Conservation (phyloP, 1,139 yeast species). For the Diutina mesorugosa region DNA sequence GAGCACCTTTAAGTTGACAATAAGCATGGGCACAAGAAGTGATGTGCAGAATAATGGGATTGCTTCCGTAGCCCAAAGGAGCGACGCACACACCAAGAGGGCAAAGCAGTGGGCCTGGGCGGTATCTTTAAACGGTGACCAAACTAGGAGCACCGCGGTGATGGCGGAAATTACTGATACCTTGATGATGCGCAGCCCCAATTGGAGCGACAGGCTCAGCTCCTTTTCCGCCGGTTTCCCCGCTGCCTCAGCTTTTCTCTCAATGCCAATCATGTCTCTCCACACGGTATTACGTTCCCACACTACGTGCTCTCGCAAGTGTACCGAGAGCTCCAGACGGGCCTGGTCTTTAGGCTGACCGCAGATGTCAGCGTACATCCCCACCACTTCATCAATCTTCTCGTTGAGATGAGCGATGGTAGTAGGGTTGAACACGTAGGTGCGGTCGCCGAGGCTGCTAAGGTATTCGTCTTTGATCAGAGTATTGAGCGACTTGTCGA, state of each 20-base stretch:
- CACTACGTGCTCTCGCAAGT: slow-evolving; percentile 57
- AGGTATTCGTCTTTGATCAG: slow-evolving; percentile 26
- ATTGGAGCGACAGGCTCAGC: neutral
- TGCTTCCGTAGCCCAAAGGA: slow-evolving; percentile 65
- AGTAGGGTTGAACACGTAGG: slow-evolving; percentile 21
- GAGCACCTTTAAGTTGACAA: slow-evolving; percentile 39
- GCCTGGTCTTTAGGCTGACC: slow-evolving; percentile 29
- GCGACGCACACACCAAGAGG: slow-evolving; percentile 52
- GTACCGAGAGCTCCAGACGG: slow-evolving; percentile 40
- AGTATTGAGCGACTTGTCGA: slow-evolving; percentile 47
- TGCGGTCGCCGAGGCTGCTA: slow-evolving; percentile 15
- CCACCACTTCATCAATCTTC: slow-evolving; percentile 18
- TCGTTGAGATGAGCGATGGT: slow-evolving; percentile 11
- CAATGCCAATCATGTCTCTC: slow-evolving; percentile 37
- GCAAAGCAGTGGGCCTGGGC: slow-evolving; percentile 61
- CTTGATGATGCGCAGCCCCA: slow-evolving; percentile 21
- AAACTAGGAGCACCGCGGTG: slow-evolving; percentile 35
- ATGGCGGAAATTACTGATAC: slow-evolving; percentile 28
- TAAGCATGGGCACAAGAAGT: slow-evolving; percentile 46
- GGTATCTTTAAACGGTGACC: slow-evolving; percentile 44
- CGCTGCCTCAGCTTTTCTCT: slow-evolving; percentile 22
- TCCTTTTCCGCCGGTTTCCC: slow-evolving; percentile 6
- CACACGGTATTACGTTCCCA: slow-evolving; percentile 68
- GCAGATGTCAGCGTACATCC: slow-evolving; percentile 29
- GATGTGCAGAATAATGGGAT: slow-evolving; percentile 61